Percentiles rank a stretch among this genome's conserved stretches.
phyloP scores from a whole-genome alignment of 305 asterid species.

The Petunia hybrid region DNA sequence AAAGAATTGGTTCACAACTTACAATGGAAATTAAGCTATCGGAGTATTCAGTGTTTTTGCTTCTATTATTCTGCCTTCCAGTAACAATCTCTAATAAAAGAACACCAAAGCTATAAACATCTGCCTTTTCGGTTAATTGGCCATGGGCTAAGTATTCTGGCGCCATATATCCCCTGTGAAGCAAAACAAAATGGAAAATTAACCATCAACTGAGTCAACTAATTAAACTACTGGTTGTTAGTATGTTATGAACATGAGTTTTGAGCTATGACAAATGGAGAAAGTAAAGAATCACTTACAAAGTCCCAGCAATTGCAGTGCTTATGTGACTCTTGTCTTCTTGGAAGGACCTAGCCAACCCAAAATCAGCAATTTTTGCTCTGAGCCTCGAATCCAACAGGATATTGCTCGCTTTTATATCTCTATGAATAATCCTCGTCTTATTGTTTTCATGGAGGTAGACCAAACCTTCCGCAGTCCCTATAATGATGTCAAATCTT shows the following conservation, averaged over 20 bases:
- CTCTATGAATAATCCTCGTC: slow-evolving; percentile 37
- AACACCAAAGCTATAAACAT: slow-evolving; percentile 34
- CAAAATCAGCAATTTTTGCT: slow-evolving; percentile 45
- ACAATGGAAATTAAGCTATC: slow-evolving; percentile 31
- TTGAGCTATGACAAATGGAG: background rate
- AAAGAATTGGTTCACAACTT: background rate
- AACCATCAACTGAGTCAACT: background rate
- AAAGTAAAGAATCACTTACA: slow-evolving; percentile 28
- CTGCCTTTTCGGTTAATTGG: no score
- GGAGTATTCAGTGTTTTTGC: slow-evolving; percentile 19
- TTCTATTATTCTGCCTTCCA: slow-evolving; percentile 35
- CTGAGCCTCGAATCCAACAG: slow-evolving; percentile 37
- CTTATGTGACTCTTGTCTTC: slow-evolving; percentile 38
- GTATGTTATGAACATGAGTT: background rate
- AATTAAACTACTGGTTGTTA: background rate
- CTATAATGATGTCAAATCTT: slow-evolving; percentile 37
- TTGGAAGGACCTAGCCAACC: slow-evolving; percentile 40
- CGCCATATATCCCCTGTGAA: slow-evolving; percentile 37
- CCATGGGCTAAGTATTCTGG: slow-evolving; percentile 39
- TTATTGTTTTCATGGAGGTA: slow-evolving; percentile 42
- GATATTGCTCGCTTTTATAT: slow-evolving; percentile 44
- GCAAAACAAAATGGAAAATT: background rate
- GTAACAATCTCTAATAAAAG: slow-evolving; percentile 39
- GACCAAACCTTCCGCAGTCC: slow-evolving; percentile 38
- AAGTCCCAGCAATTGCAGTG: slow-evolving; percentile 34